Base-by-base conservation (phyloP, 345 rosid genomes). In the Kernera saxatilis region DNA sequence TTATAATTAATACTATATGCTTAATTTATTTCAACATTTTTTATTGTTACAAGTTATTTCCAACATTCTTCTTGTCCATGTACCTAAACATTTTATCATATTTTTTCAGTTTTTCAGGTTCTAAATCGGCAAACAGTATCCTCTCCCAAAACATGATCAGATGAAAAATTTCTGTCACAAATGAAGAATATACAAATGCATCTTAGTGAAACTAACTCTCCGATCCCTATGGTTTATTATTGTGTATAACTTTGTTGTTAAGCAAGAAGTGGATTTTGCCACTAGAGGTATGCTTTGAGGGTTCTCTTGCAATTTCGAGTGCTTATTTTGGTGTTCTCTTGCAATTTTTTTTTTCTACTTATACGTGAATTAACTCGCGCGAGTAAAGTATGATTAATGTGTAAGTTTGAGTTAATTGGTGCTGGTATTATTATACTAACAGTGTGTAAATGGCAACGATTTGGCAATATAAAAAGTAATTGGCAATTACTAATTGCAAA, bases 71-170 rank as follows among this genome's bases (percentile, higher is more conserved):
- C n/a, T n/a, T 25, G 6, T 32, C 17, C 19, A 25, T 59, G 13
- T 75, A 14, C 26, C 18, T 67, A 52, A 74, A 17, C 41, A 15
- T 67, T 41, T 32, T 49, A n/a, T 58, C 29, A 2, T 35, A 0
- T 23, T 8, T 35, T 39, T 74, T 5, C 64, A 75, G 78, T 68
- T 26, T 52, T 75, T 43, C 69, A 43, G 45, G 56, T 74, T 74
- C 49, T 74, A 68, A 59, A 74, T 44, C 40, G 18, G 19, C 18
- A 0, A 72, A 33, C 54, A 23, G 13, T 56, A 3, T 32, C 6
- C 15, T 69, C 6, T n/a, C 45, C 35, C 26, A 8, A 14, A 14
- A 8, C 46, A 48, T 30, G 36, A 10, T 25, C 21, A 45, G 12
- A 57, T 12, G 23, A 23, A 33, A 55, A 43, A 25, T 25, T 23